These are phyloP conservation scores for Glycine tomentella DNA, from an alignment of 306 rosid species.

Conservation along the genomic window DNA sequence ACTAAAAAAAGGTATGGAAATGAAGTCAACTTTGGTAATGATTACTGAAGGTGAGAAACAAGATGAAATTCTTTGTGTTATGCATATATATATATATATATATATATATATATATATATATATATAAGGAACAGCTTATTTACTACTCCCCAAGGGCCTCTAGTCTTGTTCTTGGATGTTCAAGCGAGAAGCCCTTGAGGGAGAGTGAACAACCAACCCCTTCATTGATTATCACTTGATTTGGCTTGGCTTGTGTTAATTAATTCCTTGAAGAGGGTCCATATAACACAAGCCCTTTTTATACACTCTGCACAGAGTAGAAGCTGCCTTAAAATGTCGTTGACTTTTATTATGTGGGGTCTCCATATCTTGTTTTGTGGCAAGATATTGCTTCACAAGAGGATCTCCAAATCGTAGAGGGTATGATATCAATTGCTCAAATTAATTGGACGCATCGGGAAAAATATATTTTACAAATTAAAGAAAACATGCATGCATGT, in stretches of 20 bases:
- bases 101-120: no score
- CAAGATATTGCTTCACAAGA: not conserved
- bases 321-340: not conserved
- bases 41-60: no score
- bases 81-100: no score
- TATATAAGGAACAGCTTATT: constrained; percentile 9
- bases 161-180: not conserved
- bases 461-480: no score
- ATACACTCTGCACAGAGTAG: constrained; percentile 26
- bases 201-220: constrained; percentile 46
- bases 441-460: no score
- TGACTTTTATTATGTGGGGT: constrained; percentile 39
- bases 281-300: constrained; percentile 24
- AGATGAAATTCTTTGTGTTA: no score
- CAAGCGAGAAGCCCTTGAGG: constrained; percentile 34
- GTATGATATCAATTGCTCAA: no score
- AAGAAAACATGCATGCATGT: no score
- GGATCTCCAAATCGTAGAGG: no score
- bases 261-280: constrained; percentile 10
- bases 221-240: not conserved
- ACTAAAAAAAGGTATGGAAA: no score
- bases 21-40: no score
- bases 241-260: no score
- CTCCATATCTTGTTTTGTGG: constrained; percentile 35
- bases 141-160: constrained; percentile 36